phyloP scores from a whole-genome alignment of 257 asterid genomes.

The Solanum tarapatanum region DNA sequence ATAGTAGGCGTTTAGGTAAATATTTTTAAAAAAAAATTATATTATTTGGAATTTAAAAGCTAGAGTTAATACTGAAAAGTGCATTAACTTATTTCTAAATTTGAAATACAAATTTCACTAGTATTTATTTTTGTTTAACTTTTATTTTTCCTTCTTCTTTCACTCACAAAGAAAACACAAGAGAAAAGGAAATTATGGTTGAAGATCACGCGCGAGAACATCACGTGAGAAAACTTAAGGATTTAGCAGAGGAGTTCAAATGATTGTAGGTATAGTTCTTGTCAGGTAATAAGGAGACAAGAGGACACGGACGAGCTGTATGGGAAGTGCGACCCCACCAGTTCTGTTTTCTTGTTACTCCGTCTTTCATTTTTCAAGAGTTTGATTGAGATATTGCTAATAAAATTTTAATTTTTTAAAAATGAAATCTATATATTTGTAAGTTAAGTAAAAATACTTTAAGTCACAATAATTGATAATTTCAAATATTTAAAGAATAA shows the following conservation, averaged over 20 bases:
- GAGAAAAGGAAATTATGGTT: neutral
- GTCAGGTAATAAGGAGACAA: slow-evolving; percentile 27
- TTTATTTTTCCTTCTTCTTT: neutral
- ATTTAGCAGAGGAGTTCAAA: slow-evolving; percentile 24
- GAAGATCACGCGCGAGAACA: neutral
- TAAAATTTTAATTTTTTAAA: too few relatives aligned
- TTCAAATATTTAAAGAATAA: too few relatives aligned
- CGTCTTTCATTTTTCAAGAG: accelerated
- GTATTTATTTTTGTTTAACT: too few relatives aligned
- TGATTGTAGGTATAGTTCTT: slow-evolving; percentile 38
- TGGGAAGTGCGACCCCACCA: neutral
- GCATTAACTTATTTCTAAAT: neutral
- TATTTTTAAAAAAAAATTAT: too few relatives aligned
- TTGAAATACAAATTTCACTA: neutral
- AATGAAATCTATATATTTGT: too few relatives aligned
- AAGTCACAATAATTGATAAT: too few relatives aligned
- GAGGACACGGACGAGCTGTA: slow-evolving; percentile 32
- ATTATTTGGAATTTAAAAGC: too few relatives aligned
- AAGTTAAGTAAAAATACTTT: accelerated
- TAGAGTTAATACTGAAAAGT: neutral
- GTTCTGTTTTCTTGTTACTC: neutral
- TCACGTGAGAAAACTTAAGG: neutral
- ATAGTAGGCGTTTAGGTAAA: too few relatives aligned
- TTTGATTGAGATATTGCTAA: too few relatives aligned
- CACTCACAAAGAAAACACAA: neutral